phyloP scores from a whole-genome alignment of 75 land plant genomes.

The Pinus tabuliformis region DNA sequence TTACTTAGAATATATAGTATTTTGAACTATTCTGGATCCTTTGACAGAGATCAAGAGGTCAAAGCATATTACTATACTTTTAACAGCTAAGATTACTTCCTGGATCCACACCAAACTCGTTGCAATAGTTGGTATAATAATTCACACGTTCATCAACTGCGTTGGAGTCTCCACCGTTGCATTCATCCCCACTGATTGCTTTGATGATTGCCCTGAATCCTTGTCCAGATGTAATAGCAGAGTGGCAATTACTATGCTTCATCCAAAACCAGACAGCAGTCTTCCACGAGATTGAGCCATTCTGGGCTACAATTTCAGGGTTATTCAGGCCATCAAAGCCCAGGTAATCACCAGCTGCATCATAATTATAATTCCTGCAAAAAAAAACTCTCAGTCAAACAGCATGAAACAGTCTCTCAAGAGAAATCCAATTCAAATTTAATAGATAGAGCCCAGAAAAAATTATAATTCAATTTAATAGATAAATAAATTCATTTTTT shows the following conservation, averaged over 20 bases:
- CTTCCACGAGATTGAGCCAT: neutral
- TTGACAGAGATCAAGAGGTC: no score
- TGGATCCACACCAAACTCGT: neutral
- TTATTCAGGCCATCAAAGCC: neutral
- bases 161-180: slow-evolving; percentile 21
- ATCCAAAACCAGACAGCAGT: slow-evolving; percentile 1
- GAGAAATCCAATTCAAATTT: no score
- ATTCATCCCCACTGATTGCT: slow-evolving; percentile 29
- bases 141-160: slow-evolving; percentile 14
- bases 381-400: neutral
- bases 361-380: slow-evolving; percentile 5
- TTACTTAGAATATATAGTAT: no score
- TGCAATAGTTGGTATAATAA: slow-evolving; percentile 27
- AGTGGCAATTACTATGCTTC: slow-evolving; percentile 6
- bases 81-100: slow-evolving; percentile 34
- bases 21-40: no score
- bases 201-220: slow-evolving; percentile 13
- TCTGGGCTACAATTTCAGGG: neutral
- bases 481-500: no score
- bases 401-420: no score
- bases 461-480: no score
- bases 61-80: neutral
- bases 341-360: neutral
- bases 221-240: neutral
- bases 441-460: no score